Conservation (phyloP, 2,329 filamentous ascomycete species). For the Monosporascus ibericus region DNA sequence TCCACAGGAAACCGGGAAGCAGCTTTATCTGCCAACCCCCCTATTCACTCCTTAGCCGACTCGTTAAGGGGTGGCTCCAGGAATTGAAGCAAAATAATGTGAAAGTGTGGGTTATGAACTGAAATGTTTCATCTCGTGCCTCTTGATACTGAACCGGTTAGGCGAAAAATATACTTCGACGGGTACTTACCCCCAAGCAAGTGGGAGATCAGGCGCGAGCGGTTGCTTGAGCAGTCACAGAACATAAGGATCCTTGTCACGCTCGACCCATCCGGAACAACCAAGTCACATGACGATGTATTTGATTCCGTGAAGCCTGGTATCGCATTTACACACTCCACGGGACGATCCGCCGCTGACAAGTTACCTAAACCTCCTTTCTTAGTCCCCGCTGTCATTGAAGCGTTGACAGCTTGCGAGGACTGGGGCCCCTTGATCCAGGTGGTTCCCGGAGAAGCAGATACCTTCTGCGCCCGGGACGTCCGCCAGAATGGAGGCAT, state of each 20-base stretch:
- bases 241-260: slow-evolving; percentile 47
- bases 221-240: slow-evolving; percentile 52
- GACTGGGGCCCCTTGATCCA: slow-evolving; percentile 37
- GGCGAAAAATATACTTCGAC: slow-evolving; percentile 76
- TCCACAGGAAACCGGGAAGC: slow-evolving; percentile 26
- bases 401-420: slow-evolving; percentile 50
- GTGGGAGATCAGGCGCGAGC: slow-evolving; percentile 50
- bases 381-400: slow-evolving; percentile 70
- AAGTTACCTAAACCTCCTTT: slow-evolving; percentile 51
- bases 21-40: slow-evolving; percentile 51
- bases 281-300: slow-evolving; percentile 5
- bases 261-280: slow-evolving; percentile 24
- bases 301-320: slow-evolving; percentile 9
- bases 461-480: slow-evolving; percentile 67
- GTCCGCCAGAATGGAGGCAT: slow-evolving; percentile 47
- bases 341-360: not conserved
- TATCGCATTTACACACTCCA: slow-evolving; percentile 4
- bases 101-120: slow-evolving; percentile 50
- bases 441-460: slow-evolving; percentile 79
- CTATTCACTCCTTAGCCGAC: slow-evolving; percentile 56
- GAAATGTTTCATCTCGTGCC: slow-evolving; percentile 12
- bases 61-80: slow-evolving; percentile 57
- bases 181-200: slow-evolving; percentile 70
- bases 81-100: slow-evolving; percentile 49
- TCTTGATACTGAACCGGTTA: slow-evolving; percentile 24